Conservation (phyloP, 345 rosid species). For the Salix dunnii region DNA sequence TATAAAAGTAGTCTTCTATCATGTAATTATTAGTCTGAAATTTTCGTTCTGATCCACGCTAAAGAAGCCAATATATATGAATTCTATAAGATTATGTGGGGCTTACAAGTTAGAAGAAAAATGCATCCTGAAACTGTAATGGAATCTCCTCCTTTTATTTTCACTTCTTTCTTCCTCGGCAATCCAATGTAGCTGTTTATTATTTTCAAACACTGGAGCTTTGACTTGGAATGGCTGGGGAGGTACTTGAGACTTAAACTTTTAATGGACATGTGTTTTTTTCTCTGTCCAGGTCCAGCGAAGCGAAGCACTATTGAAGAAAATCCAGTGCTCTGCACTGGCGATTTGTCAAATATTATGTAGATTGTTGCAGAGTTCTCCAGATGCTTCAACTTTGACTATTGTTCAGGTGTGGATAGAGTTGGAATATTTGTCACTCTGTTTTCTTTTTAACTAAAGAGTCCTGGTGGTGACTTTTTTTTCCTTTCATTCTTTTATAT, state of each 20-base stretch:
- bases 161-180: not conserved
- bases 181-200: not conserved
- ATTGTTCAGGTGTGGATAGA: slow-evolving; percentile 53
- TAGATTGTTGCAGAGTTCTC: slow-evolving; percentile 44
- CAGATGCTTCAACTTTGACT: slow-evolving; percentile 42
- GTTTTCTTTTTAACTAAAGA: not conserved
- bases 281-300: slow-evolving; percentile 51
- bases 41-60: not conserved
- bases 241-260: not conserved
- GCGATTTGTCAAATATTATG: slow-evolving; percentile 55
- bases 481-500: slow-evolving; percentile 10
- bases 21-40: not conserved
- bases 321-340: slow-evolving; percentile 56
- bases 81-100: not conserved
- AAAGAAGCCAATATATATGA: not conserved
- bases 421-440: not conserved
- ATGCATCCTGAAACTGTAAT: not conserved
- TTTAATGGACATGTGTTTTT: not conserved
- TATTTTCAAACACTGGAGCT: not conserved
- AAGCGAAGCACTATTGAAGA: slow-evolving; percentile 48
- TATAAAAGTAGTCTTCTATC: not conserved
- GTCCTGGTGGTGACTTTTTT: not conserved
- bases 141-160: not conserved
- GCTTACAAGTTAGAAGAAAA: not conserved
- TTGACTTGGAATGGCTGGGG: not conserved